These are phyloP conservation scores for Termitomyces sp. DNA, from an alignment of 768 basidiomycete genomes.

Conservation along the genomic window DNA sequence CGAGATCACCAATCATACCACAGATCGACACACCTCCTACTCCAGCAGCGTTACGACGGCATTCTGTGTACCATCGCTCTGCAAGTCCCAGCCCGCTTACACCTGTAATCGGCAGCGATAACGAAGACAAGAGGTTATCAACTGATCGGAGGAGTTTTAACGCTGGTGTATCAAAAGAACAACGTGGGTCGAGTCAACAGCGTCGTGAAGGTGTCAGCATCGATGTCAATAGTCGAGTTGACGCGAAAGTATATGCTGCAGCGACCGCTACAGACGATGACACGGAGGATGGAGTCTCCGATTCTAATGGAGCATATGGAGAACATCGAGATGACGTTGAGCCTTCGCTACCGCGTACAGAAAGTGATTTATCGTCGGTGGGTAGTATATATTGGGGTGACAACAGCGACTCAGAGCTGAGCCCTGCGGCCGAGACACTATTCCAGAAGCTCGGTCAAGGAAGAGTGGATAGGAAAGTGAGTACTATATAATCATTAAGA, in stretches of 20 bases:
- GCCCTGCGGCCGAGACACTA: conserved; percentile 45
- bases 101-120: background rate
- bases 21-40: conserved; percentile 14
- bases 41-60: conserved; percentile 22
- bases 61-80: conserved; percentile 25
- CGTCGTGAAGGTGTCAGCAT: background rate
- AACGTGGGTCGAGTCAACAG: conserved; percentile 1
- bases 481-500: background rate
- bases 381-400: conserved; percentile 38
- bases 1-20: conserved; percentile 28
- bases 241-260: conserved; percentile 18
- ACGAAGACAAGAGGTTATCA: conserved; percentile 3
- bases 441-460: conserved; percentile 34
- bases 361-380: conserved; percentile 47
- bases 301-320: conserved; percentile 30
- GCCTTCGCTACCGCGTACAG: conserved; percentile 29
- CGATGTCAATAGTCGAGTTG: conserved; percentile 16
- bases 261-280: conserved; percentile 42
- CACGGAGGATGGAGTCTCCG: conserved; percentile 50
- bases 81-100: conserved; percentile 5
- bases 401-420: conserved; percentile 32
- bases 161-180: background rate
- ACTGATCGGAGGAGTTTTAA: background rate
- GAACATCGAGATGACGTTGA: conserved; percentile 5
- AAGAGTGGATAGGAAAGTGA: conserved; percentile 16